These are phyloP conservation scores for Phyllosticta citriasiana DNA, from an alignment of 2,329 filamentous ascomycete species.

Conservation along the genomic window DNA sequence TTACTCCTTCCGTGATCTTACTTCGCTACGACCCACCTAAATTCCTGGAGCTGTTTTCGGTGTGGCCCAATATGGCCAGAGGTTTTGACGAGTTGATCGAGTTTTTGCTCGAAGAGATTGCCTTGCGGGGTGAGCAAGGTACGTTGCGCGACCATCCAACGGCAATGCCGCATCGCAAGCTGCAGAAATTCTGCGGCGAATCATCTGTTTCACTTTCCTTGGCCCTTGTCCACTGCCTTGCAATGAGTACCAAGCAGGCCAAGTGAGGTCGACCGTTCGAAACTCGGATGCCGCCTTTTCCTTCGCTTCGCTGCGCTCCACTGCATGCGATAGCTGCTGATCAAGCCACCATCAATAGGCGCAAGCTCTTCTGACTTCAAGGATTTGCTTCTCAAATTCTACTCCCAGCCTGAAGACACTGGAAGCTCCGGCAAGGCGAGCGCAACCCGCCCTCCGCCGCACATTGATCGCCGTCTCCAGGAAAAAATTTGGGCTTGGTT, in stretches of 20 bases:
- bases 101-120: conserved; percentile 49
- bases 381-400: conserved; percentile 28
- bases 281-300: conserved; percentile 5
- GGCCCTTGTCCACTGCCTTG: not conserved
- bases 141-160: conserved; percentile 20
- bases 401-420: conserved; percentile 15
- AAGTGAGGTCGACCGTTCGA: conserved; percentile 9
- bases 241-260: not conserved
- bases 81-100: conserved; percentile 49
- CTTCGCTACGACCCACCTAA: not conserved
- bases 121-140: conserved; percentile 49
- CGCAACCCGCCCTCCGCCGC: conserved; percentile 7
- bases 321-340: conserved; percentile 2
- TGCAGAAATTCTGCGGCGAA: conserved; percentile 7
- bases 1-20: conserved; percentile 6
- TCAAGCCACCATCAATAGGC: conserved; percentile 19
- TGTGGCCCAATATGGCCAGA: conserved; percentile 12
- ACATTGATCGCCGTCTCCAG: conserved; percentile 42
- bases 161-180: not conserved
- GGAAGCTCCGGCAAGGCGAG: not conserved
- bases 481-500: conserved; percentile 50
- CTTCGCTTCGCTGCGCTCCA: conserved; percentile 6
- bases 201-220: conserved; percentile 6
- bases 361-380: conserved; percentile 32
- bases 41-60: not conserved